Percentiles rank a stretch among this genome's conserved stretches.
Evolutionary conservation across 306 rosid species (phyloP).

Genomic region (Vicia sativa): DNA sequence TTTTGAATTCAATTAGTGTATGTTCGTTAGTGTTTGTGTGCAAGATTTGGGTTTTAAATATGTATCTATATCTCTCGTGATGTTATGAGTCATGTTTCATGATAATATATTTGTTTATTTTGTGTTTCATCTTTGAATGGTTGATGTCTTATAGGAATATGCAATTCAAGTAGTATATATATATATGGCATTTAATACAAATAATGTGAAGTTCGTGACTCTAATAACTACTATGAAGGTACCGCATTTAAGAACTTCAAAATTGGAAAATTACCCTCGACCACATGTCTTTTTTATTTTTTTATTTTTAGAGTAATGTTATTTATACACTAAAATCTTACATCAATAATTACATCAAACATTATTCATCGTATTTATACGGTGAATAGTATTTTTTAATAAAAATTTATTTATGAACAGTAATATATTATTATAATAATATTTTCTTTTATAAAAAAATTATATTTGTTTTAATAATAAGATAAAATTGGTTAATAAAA

Average conservation of each 20-base stretch:
- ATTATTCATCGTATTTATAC: no score
- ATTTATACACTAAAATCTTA: no score
- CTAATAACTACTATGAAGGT: background rate
- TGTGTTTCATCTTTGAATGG: background rate
- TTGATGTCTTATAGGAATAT: background rate
- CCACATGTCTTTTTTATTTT: background rate
- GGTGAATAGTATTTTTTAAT: no score
- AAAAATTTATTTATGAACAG: no score
- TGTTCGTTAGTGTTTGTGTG: background rate
- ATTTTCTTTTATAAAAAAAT: no score
- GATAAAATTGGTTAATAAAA: no score
- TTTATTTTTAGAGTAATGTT: no score
- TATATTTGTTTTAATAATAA: no score
- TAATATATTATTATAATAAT: no score
- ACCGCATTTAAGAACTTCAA: background rate
- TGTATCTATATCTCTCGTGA: background rate
- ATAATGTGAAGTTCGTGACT: slow-evolving; percentile 3
- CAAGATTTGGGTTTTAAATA: slow-evolving; percentile 1
- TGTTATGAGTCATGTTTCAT: background rate
- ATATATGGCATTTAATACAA: background rate
- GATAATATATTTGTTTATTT: no score
- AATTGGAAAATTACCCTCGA: background rate
- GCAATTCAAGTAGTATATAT: background rate
- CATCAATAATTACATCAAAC: no score
- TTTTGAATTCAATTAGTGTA: background rate